phyloP scores from a whole-genome alignment of 1,139 yeast species.

The Saccharomyces uvarum region DNA sequence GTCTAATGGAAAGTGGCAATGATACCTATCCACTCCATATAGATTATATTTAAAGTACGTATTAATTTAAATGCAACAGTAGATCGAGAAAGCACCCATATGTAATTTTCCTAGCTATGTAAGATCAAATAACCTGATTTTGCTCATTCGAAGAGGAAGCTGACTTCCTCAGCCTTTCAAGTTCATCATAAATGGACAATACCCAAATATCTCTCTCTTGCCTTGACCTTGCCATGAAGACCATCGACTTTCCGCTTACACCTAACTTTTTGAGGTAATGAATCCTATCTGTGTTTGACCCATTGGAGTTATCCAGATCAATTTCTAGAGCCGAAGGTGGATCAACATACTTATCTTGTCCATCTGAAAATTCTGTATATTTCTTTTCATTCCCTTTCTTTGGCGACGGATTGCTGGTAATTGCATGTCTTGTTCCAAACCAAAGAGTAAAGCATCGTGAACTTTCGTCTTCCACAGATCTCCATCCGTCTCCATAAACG shows the following conservation, averaged over 20 bases:
- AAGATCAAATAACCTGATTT: background rate
- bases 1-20: background rate
- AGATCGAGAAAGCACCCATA: background rate
- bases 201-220: conserved; percentile 87
- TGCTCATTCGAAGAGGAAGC: background rate
- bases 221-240: conserved; percentile 73
- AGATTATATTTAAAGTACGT: background rate
- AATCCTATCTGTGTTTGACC: conserved; percentile 35
- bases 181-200: conserved; percentile 50
- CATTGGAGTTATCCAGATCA: conserved; percentile 1
- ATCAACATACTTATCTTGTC: background rate
- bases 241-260: conserved; percentile 57
- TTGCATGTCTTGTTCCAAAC: conserved; percentile 60
- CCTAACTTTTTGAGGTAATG: conserved; percentile 51
- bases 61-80: background rate
- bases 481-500: conserved; percentile 76
- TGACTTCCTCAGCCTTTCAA: conserved; percentile 44
- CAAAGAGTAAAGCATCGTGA: conserved; percentile 73
- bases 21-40: background rate
- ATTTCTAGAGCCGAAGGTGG: background rate
- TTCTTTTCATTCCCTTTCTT: conserved; percentile 1
- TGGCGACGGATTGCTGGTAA: conserved; percentile 18
- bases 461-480: conserved; percentile 66
- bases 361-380: background rate
- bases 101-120: background rate